phyloP scores from a whole-genome alignment of 2,329 filamentous ascomycete species.

The Scortechinia acanthostroma region DNA sequence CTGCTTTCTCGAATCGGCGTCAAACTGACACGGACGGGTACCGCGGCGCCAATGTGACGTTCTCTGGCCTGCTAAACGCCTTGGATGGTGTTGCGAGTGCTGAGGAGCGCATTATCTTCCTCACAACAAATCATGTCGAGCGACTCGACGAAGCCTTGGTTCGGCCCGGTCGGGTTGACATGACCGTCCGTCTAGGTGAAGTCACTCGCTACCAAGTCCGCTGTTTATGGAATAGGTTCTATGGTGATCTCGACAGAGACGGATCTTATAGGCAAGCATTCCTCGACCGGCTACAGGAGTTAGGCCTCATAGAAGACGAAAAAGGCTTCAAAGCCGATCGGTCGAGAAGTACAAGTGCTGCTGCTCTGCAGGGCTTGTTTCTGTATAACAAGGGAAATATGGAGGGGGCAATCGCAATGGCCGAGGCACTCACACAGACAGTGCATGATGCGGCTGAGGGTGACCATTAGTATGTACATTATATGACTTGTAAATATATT shows the following conservation, averaged over 20 bases:
- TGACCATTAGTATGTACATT: too few relatives aligned
- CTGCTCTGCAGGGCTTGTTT: slow-evolving; percentile 60
- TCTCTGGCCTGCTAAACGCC: slow-evolving; percentile 54
- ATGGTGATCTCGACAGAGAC: slow-evolving; percentile 32
- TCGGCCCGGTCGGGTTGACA: slow-evolving; percentile 59
- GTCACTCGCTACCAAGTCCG: slow-evolving; percentile 57
- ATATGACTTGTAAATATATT: neutral
- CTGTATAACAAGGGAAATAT: slow-evolving; percentile 62
- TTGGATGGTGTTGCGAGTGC: slow-evolving; percentile 61
- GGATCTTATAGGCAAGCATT: slow-evolving; percentile 5
- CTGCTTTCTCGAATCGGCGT: slow-evolving; percentile 56
- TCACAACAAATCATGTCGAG: slow-evolving; percentile 65
- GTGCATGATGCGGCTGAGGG: neutral
- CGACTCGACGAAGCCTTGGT: slow-evolving; percentile 59
- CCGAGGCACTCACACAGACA: slow-evolving; percentile 4
- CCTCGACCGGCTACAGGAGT: slow-evolving; percentile 3
- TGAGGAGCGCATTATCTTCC: slow-evolving; percentile 62
- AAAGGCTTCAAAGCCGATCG: slow-evolving; percentile 5
- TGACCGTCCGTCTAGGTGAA: slow-evolving; percentile 59
- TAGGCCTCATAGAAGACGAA: neutral
- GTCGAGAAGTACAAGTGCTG: slow-evolving; percentile 35
- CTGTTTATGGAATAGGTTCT: slow-evolving; percentile 63
- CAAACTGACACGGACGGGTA: slow-evolving; percentile 57
- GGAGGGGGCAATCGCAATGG: slow-evolving; percentile 49
- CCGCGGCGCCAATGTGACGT: slow-evolving; percentile 60